These are phyloP conservation scores for Aspergillus sclerotiicarbonarius DNA, from an alignment of 495 filamentous ascomycete species.

Conservation along the genomic window DNA sequence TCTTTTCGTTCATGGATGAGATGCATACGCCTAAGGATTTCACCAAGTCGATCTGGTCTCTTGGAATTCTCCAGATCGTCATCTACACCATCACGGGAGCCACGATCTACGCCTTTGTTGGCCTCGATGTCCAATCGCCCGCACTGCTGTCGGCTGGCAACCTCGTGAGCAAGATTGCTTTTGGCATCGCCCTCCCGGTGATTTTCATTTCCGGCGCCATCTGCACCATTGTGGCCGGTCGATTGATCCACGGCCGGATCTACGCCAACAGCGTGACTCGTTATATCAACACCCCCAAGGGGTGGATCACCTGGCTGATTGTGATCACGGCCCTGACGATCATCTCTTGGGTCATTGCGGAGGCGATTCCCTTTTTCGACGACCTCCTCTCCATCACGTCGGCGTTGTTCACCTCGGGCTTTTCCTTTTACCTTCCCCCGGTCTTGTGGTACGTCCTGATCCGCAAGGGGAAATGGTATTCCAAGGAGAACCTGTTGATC, in stretches of 20 bases:
- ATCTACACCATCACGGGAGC: constrained; percentile 67
- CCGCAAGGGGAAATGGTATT: constrained; percentile 39
- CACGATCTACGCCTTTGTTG: constrained; percentile 67
- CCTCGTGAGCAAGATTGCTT: constrained; percentile 63
- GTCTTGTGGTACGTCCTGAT: constrained; percentile 62
- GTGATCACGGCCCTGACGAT: constrained; percentile 55
- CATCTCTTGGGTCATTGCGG: constrained; percentile 62
- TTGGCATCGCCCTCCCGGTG: constrained; percentile 71
- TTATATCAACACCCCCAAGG: constrained; percentile 56
- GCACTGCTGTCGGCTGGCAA: constrained; percentile 61
- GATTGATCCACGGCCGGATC: constrained; percentile 59
- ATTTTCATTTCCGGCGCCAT: constrained; percentile 66
- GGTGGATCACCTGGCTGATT: constrained; percentile 57
- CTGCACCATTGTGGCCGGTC: constrained; percentile 56
- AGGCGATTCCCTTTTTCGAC: constrained; percentile 66
- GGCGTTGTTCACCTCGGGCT: constrained; percentile 63
- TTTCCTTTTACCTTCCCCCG: constrained; percentile 63
- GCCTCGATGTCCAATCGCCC: constrained; percentile 59
- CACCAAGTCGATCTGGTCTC: constrained; percentile 57
- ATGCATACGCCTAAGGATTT: constrained; percentile 66
- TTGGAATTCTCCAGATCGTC: constrained; percentile 57
- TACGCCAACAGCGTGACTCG: constrained; percentile 52
- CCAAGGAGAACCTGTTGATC: constrained; percentile 28
- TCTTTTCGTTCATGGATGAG: constrained; percentile 71
- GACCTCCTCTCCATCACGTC: constrained; percentile 59